These are phyloP conservation scores for bread wheat (Triticum aestivum) DNA, from an alignment of 176 grass and related monocot species.

Conservation along the genomic window DNA sequence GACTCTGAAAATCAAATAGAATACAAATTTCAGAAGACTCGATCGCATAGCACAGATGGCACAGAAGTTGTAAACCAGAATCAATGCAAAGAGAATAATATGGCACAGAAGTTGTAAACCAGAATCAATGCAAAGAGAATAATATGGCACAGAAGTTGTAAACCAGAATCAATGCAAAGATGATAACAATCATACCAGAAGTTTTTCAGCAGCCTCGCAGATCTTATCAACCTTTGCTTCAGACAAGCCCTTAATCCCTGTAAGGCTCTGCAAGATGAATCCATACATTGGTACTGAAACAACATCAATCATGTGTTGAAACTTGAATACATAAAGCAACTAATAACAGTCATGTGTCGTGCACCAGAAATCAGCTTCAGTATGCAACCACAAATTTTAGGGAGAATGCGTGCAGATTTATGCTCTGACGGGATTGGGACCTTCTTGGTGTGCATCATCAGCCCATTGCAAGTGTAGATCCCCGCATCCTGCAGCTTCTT, in stretches of 20 bases:
- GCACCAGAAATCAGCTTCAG: conserved; percentile 10
- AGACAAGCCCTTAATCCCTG: conserved; percentile 90
- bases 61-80: neutral
- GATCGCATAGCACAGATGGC: neutral
- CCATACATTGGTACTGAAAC: neutral
- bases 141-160: neutral
- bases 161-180: conserved; percentile 17
- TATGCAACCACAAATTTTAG: neutral
- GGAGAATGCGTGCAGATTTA: neutral
- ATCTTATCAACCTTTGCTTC: conserved; percentile 96
- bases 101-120: neutral
- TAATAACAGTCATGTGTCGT: neutral
- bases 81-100: conserved; percentile 1
- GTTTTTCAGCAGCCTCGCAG: conserved; percentile 77
- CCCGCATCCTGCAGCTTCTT: conserved; percentile 97
- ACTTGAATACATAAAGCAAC: neutral
- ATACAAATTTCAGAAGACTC: conserved; percentile 23
- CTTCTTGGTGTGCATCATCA: conserved; percentile 99
- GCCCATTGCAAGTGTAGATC: conserved; percentile 96
- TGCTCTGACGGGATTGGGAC: conserved; percentile 26
- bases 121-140: conserved; percentile 14
- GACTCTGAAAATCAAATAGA: conserved; percentile 44
- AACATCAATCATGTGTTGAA: neutral
- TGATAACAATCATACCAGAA: conserved; percentile 49
- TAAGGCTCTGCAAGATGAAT: conserved; percentile 53